Evolutionary conservation across 768 basidiomycete species (phyloP).

Genomic region (Pulveroboletus sp.): DNA sequence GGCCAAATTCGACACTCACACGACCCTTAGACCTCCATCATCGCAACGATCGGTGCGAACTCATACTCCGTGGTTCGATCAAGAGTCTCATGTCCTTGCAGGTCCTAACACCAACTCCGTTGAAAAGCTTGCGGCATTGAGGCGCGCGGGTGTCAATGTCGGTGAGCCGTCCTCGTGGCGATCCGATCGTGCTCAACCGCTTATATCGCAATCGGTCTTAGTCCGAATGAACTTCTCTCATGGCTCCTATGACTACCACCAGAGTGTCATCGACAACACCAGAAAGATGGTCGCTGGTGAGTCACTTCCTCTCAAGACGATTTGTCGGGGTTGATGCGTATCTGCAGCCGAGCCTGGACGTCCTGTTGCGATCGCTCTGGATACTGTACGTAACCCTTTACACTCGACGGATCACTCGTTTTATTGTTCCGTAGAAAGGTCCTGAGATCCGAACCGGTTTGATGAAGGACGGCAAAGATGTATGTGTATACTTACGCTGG

Average conservation of each 20-base stretch:
- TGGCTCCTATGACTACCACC: slow-evolving; percentile 97
- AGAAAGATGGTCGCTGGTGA: slow-evolving; percentile 76
- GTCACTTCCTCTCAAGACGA: slow-evolving; percentile 15
- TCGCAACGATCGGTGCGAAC: slow-evolving; percentile 89
- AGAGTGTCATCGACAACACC: slow-evolving; percentile 98
- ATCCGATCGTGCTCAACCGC: neutral
- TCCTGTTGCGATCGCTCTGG: slow-evolving; percentile 94
- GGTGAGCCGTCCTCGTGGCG: slow-evolving; percentile 50
- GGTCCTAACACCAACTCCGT: slow-evolving; percentile 93
- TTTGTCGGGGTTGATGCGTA: slow-evolving; percentile 1
- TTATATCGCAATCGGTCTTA: slow-evolving; percentile 30
- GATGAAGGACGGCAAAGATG: slow-evolving; percentile 83
- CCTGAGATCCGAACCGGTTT: slow-evolving; percentile 98
- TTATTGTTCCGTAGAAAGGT: slow-evolving; percentile 68
- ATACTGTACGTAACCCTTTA: slow-evolving; percentile 62
- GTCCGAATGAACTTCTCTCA: slow-evolving; percentile 99
- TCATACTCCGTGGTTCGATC: neutral
- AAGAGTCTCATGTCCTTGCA: slow-evolving; percentile 28
- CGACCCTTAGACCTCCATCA: slow-evolving; percentile 78
- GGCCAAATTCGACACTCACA: slow-evolving; percentile 1
- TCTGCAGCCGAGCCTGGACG: slow-evolving; percentile 60
- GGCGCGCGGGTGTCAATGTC: slow-evolving; percentile 93
- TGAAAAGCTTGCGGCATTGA: slow-evolving; percentile 80
- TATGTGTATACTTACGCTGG: slow-evolving; percentile 38
- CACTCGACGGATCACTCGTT: neutral